Conservation (phyloP, 2,329 filamentous ascomycete species). For the Fusarium piperis region DNA sequence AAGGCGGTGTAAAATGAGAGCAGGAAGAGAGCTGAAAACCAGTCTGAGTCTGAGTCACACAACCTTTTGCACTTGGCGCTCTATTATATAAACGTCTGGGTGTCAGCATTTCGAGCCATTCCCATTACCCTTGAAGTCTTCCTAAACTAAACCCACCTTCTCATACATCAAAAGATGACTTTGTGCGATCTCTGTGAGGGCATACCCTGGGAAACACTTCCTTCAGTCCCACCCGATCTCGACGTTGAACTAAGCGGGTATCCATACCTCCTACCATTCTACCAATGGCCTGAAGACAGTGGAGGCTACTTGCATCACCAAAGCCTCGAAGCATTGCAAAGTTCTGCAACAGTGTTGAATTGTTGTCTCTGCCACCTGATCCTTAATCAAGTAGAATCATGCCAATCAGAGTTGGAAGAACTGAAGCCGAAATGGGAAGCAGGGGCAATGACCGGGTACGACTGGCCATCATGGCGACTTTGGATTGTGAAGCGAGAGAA, state of each 20-base stretch:
- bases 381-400: neutral
- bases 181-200: neutral
- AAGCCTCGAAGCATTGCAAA: neutral
- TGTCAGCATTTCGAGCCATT: neutral
- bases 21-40: neutral
- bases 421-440: neutral
- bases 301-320: slow-evolving; percentile 1
- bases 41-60: neutral
- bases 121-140: neutral
- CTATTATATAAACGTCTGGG: neutral
- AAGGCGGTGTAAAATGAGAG: neutral
- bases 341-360: rapidly evolving
- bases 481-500: neutral
- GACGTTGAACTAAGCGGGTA: neutral
- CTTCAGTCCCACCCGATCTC: neutral
- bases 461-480: slow-evolving; percentile 8
- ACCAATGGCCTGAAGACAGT: neutral
- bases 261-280: neutral
- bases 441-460: neutral
- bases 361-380: neutral
- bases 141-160: neutral
- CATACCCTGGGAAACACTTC: neutral
- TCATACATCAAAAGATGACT: neutral
- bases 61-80: neutral
- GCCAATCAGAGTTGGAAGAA: neutral